Base-by-base conservation (phyloP, 1,284 basidiomycete species). In the Moniliophthora roreri region DNA sequence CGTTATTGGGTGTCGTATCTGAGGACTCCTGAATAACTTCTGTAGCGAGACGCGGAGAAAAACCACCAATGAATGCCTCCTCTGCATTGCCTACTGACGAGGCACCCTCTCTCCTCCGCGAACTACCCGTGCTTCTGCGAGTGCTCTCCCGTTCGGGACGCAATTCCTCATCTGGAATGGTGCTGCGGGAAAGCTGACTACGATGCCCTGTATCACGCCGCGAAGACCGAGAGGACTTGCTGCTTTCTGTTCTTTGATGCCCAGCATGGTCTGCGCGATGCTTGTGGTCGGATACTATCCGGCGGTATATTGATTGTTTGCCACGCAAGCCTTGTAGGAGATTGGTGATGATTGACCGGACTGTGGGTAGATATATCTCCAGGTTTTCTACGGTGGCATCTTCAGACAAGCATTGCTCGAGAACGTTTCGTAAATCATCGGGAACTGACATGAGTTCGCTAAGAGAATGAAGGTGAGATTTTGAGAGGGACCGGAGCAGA, bases 401-500 rank as follows among this genome's bases (percentile, higher is more conserved):
- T 70, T 98, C 95, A 6, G 93, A 85, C 38, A 98, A 78, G 64
- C 93, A 92, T 62, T 87, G 82, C 71, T 99, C 97, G 46, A 99
- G 84, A 40, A 97, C 89, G 51, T 74, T 76, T 41, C 96, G 86
- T 21, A 99, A 81, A 66, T 98, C 93, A 58, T 93, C 84, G 1
- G 97, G 96, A 1, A 99, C 92, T 6, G 82, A 77, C 64, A 90
- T 76, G 52, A 99, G 85, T 66, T 98, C 95, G 52, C 94, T 97
- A 63, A 7, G 45, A 55, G 56, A 52, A 54, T 54, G 38, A 35
- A 46, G 13, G 32, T 47, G 26, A 54, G 52, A 52, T 56, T 53
- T 57, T 50, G 53, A 51, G 54, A 11, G 46, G 52, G 36, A 46
- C 15, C 1, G 7, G 2, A 44, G 51, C 46, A 49, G 40, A 54